Base-by-base conservation (phyloP, 768 basidiomycete species). In the Rhodosporidiobolus odoratus region DNA sequence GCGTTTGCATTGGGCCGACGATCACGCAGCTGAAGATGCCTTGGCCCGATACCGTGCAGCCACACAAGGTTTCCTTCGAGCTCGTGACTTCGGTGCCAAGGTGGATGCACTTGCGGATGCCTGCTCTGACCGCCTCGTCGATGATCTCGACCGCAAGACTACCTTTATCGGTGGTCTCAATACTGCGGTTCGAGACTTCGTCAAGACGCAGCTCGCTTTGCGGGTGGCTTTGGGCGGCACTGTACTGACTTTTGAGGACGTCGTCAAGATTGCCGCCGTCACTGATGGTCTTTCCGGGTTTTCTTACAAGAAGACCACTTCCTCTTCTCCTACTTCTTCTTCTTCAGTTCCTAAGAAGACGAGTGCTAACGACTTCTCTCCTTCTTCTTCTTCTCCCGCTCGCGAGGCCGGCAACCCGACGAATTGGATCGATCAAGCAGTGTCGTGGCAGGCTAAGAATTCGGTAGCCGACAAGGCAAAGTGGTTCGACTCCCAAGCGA, bases 101-200 rank as follows among this genome's bases (percentile, higher is more conserved):
- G 59, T 61, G 8, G 59, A 61, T 12, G 25, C 43, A 12, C 59
- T 61, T 32, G 59, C 59, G 13, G 34, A 61, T 32, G 59, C 25
- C 12, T 61, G 59, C 34, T 61, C 30, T 43, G 59, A 61, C 32
- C 10, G 41, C 8, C 30, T 13, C n/a, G n/a, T 61, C 43, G 59
- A 45, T 23, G 41, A 61, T 3, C 41, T 43, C 25, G 59, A 61
- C 30, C 59, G 59, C 6, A 61, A 45, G n/a, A n/a, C 59, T 40
- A 61, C 59, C 8, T 61, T 61, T 43, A 32, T 27, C 4, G n/a
- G 41, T 6, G 59, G 59, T 10, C 59, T 61, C 41, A 61, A 61
- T 43, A 6, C 59, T 13, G 3, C 4, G n/a, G 43, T 45, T 32
- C 25, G n/a, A 5, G 59, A 61, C 6, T 47, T 45, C 59, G 40